phyloP scores from a whole-genome alignment of 495 filamentous ascomycete genomes.

The Hyaloscypha hepaticicola region DNA sequence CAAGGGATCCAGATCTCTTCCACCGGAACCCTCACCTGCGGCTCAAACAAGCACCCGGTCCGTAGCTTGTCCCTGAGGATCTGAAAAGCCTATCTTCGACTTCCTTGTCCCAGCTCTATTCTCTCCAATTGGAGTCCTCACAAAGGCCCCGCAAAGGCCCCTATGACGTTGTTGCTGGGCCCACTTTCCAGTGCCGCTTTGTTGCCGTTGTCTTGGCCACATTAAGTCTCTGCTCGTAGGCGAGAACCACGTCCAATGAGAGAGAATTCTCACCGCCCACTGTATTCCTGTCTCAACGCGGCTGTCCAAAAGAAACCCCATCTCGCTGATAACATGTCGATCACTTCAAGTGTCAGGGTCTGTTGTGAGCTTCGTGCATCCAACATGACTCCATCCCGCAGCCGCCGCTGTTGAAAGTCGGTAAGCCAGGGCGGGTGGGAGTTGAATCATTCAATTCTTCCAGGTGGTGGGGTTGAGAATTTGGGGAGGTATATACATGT shows the following conservation, averaged over 20 bases:
- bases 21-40: background rate
- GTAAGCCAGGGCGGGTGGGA: background rate
- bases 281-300: slow-evolving; percentile 2
- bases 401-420: background rate
- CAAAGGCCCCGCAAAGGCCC: slow-evolving; percentile 9
- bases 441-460: background rate
- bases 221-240: slow-evolving; percentile 4
- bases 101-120: background rate
- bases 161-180: slow-evolving; percentile 14
- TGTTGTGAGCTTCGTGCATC: background rate
- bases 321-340: slow-evolving; percentile 10
- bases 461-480: background rate
- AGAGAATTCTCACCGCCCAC: background rate
- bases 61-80: background rate
- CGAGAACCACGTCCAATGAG: background rate
- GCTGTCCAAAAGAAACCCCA: background rate
- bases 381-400: slow-evolving; percentile 8
- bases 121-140: slow-evolving; percentile 19
- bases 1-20: background rate
- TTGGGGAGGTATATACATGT: slow-evolving; percentile 13
- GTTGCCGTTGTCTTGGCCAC: slow-evolving; percentile 13
- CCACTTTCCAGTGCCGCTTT: slow-evolving; percentile 11
- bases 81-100: background rate
- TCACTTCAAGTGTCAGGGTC: slow-evolving; percentile 8
- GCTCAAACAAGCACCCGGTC: slow-evolving; percentile 12